Percentiles rank a stretch among this genome's conserved stretches.
These are phyloP conservation scores for Xylariaceae sp. DNA, from an alignment of 2,329 filamentous ascomycete genomes.

Conservation along the genomic window DNA sequence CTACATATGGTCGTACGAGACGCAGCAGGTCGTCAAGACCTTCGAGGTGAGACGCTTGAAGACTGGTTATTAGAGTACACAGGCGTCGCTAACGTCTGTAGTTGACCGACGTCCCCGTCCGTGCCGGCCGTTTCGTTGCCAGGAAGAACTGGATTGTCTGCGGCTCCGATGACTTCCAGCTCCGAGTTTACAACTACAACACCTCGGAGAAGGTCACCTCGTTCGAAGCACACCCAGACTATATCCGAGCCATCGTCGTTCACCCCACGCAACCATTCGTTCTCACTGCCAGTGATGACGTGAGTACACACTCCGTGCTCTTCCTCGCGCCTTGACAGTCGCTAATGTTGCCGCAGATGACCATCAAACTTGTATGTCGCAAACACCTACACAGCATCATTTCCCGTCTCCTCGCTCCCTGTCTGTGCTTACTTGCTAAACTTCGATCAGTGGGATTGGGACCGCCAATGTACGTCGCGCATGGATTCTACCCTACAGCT, in stretches of 20 bases:
- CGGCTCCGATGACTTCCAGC: constrained; percentile 85
- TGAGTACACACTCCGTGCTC: constrained; percentile 80
- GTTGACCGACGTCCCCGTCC: constrained; percentile 94
- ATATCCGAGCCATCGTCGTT: constrained; percentile 93
- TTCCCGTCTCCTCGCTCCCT: background rate
- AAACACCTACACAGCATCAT: background rate
- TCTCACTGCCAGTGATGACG: constrained; percentile 92
- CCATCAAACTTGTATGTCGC: constrained; percentile 20
- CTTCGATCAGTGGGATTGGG: constrained; percentile 77
- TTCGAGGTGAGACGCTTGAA: constrained; percentile 55
- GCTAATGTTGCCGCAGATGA: constrained; percentile 13
- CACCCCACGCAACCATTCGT: constrained; percentile 95
- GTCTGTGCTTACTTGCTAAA: constrained; percentile 7
- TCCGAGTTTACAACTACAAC: constrained; percentile 97
- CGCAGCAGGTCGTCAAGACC: constrained; percentile 94
- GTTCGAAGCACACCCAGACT: constrained; percentile 96
- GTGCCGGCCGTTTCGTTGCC: constrained; percentile 92
- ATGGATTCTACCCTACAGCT: too few species aligned
- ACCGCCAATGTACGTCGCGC: constrained; percentile 59
- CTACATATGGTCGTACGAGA: constrained; percentile 99
- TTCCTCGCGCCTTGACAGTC: background rate
- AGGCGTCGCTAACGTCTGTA: background rate
- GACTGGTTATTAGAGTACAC: background rate
- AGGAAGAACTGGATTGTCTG: constrained; percentile 99
- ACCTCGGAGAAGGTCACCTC: constrained; percentile 97